A percentile compares a stretch with the other conserved stretches of the same genome.
Conservation (phyloP, 1,139 yeast genomes). For the Diutina neorugosa region DNA sequence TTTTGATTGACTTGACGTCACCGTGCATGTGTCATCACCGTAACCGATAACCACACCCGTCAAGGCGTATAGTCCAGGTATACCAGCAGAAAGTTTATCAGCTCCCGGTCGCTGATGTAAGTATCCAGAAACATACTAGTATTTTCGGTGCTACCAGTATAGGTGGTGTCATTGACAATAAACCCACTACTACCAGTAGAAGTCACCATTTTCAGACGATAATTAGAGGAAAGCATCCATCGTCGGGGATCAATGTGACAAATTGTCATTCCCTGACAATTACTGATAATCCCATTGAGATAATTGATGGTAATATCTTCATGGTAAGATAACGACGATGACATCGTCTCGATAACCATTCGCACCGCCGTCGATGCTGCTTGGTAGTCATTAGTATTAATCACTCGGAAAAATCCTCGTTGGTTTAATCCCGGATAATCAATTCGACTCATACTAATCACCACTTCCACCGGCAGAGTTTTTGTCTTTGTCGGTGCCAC, state of each 20-base stretch:
- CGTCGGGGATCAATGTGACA: neutral
- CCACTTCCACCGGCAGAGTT: neutral
- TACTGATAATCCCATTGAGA: neutral
- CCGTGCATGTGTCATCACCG: too few species aligned
- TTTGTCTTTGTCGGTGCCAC: too few species aligned
- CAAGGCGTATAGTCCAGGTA: neutral
- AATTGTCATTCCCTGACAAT: neutral
- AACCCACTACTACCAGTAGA: too few species aligned
- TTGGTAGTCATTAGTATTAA: neutral
- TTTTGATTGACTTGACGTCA: too few species aligned
- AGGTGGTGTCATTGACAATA: neutral
- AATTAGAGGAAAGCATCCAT: neutral
- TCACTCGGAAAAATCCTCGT: neutral
- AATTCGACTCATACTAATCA: neutral
- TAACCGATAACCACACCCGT: too few species aligned
- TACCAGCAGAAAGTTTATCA: neutral
- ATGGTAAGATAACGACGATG: neutral
- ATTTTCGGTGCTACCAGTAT: neutral
- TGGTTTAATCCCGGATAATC: neutral
- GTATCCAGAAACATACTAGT: neutral
- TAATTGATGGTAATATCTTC: neutral
- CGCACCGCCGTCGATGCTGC: neutral
- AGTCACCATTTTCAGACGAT: too few species aligned
- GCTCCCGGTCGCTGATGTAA: neutral
- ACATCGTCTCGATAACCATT: neutral